Conservation (phyloP, 2,329 filamentous ascomycete species). For the Penicillium sp. region DNA sequence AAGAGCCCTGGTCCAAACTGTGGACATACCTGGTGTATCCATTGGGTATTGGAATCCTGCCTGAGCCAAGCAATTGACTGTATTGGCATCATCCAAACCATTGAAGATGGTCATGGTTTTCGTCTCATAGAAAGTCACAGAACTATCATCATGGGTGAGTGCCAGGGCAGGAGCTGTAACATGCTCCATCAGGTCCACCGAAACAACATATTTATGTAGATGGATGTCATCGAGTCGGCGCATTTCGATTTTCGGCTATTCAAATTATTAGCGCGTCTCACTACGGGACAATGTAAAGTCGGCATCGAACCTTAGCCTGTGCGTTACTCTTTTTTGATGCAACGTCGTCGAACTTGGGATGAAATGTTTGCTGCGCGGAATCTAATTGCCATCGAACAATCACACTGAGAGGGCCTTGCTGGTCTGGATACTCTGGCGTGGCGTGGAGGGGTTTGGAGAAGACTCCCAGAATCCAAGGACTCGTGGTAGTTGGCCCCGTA, state of each 20-base stretch:
- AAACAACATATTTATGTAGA: constrained; percentile 71
- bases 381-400: constrained; percentile 81
- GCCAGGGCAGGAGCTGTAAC: constrained; percentile 70
- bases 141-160: constrained; percentile 77
- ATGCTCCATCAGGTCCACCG: constrained; percentile 68
- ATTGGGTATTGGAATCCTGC: constrained; percentile 74
- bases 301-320: constrained; percentile 39
- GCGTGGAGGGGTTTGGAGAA: constrained; percentile 65
- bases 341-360: constrained; percentile 77
- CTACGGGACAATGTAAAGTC: not conserved
- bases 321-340: constrained; percentile 65
- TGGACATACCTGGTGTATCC: constrained; percentile 63
- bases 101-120: constrained; percentile 71
- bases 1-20: not conserved
- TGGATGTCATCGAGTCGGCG: constrained; percentile 69
- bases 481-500: constrained; percentile 57
- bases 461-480: constrained; percentile 71
- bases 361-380: constrained; percentile 67
- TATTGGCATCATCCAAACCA: constrained; percentile 65
- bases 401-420: constrained; percentile 70
- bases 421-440: constrained; percentile 58
- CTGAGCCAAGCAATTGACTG: constrained; percentile 72
- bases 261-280: constrained; percentile 20
- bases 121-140: constrained; percentile 77
- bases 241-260: constrained; percentile 56